phyloP scores from a whole-genome alignment of 208 protist genomes.

The Trypanosoma melophagium region DNA sequence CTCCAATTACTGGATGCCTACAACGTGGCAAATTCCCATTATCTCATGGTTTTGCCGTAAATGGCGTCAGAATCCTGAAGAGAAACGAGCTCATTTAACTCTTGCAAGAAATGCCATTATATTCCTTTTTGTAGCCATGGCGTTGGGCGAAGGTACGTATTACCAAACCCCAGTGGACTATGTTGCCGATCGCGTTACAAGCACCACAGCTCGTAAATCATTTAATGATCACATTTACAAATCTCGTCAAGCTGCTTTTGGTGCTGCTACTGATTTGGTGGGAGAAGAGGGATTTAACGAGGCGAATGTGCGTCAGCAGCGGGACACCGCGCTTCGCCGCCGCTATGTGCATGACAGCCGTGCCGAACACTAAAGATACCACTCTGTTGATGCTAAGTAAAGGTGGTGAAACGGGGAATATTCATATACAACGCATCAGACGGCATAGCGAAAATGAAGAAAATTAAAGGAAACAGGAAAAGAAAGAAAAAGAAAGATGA shows the following conservation, averaged over 20 bases:
- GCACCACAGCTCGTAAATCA: slow-evolving; percentile 37
- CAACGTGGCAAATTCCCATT: slow-evolving; percentile 46
- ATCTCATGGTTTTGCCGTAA: slow-evolving; percentile 75
- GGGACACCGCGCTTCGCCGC: slow-evolving; percentile 78
- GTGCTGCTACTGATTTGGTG: slow-evolving; percentile 56
- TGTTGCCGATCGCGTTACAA: slow-evolving; percentile 63
- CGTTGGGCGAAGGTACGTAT: slow-evolving; percentile 44
- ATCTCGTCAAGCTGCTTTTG: slow-evolving; percentile 57
- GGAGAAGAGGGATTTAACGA: slow-evolving; percentile 82
- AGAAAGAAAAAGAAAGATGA: slow-evolving; percentile 1
- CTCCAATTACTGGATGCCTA: slow-evolving; percentile 75
- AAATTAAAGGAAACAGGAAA: background rate
- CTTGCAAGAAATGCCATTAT: slow-evolving; percentile 66
- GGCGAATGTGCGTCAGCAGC: slow-evolving; percentile 71
- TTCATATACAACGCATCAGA: background rate
- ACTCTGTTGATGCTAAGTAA: no score
- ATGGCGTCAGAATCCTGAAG: slow-evolving; percentile 66
- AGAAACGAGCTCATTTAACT: slow-evolving; percentile 50
- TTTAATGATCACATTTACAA: slow-evolving; percentile 71
- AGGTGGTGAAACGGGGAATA: background rate
- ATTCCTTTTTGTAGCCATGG: slow-evolving; percentile 67
- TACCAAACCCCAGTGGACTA: slow-evolving; percentile 68
- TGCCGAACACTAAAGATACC: slow-evolving; percentile 29
- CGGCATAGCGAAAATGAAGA: background rate
- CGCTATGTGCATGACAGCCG: slow-evolving; percentile 72